A percentile compares a stretch with the other conserved stretches of the same genome.
phyloP scores from a whole-genome alignment of 306 rosid genomes.

The Cyclanthera cordifolia region DNA sequence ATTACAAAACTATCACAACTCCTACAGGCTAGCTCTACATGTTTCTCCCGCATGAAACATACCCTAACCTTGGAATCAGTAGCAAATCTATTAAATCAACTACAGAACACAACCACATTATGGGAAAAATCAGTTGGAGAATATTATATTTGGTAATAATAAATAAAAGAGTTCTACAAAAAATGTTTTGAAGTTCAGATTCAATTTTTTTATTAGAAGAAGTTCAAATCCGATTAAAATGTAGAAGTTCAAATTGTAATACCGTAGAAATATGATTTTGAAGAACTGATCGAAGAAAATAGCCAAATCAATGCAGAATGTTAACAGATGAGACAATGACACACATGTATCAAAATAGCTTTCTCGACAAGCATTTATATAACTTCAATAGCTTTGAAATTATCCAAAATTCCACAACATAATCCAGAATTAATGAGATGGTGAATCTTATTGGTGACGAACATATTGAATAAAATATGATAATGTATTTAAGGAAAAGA shows the following conservation, averaged over 20 bases:
- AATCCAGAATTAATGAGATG: not conserved
- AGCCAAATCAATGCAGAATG: not conserved
- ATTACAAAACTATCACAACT: not conserved
- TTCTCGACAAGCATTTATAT: not conserved
- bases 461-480: not conserved
- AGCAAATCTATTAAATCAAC: not conserved
- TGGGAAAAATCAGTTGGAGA: not conserved
- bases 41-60: conserved; percentile 1
- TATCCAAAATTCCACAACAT: not conserved
- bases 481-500: not conserved
- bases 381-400: not conserved
- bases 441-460: not conserved
- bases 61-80: not conserved
- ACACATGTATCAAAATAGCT: not conserved
- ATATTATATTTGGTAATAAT: not conserved
- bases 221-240: not conserved
- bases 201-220: not conserved
- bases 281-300: not conserved
- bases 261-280: not conserved
- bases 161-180: not conserved
- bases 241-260: not conserved
- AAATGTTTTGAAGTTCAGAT: not conserved
- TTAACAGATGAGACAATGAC: not conserved
- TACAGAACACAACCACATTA: not conserved
- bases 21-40: not conserved